These are phyloP conservation scores for Peronospora farinosa DNA, from an alignment of 352 stramenopile species.

Conservation along the genomic window DNA sequence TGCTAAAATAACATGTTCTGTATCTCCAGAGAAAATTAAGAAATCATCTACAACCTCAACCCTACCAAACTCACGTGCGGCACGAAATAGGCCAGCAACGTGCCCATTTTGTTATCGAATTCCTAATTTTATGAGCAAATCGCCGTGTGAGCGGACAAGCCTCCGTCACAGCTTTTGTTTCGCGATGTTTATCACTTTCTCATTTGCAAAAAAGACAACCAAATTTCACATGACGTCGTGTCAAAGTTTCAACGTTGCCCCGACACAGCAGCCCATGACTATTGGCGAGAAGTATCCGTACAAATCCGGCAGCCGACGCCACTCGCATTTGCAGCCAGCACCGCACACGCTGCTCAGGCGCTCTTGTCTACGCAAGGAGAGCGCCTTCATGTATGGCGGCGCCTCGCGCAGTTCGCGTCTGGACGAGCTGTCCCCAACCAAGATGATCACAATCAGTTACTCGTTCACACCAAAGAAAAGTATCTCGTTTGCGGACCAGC, in stretches of 20 bases:
- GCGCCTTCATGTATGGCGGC: conserved; percentile 31
- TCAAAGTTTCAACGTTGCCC: conserved; percentile 1
- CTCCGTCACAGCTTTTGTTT: too few species aligned
- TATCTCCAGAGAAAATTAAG: too few species aligned
- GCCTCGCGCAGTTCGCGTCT: conserved; percentile 18
- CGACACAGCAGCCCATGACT: conserved; percentile 27
- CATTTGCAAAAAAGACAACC: neutral
- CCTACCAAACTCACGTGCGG: too few species aligned
- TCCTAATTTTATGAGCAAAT: too few species aligned
- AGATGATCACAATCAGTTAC: conserved; percentile 33
- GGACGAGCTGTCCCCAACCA: conserved; percentile 32
- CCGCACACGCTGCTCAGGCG: conserved; percentile 14
- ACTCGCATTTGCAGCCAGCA: conserved; percentile 6
- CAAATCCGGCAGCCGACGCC: conserved; percentile 3
- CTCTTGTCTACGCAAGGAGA: conserved; percentile 49
- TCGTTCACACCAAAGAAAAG: conserved; percentile 39
- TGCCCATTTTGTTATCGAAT: too few species aligned
- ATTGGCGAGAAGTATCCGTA: conserved; percentile 23
- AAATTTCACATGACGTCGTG: conserved; percentile 16
- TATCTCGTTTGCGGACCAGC: conserved; percentile 56
- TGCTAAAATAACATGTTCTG: too few species aligned
- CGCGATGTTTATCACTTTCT: too few species aligned
- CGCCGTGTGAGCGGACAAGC: too few species aligned
- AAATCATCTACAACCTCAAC: too few species aligned
- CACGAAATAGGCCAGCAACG: too few species aligned